phyloP scores from a whole-genome alignment of 164 flowering plant genomes.

The Annona cherimola region DNA sequence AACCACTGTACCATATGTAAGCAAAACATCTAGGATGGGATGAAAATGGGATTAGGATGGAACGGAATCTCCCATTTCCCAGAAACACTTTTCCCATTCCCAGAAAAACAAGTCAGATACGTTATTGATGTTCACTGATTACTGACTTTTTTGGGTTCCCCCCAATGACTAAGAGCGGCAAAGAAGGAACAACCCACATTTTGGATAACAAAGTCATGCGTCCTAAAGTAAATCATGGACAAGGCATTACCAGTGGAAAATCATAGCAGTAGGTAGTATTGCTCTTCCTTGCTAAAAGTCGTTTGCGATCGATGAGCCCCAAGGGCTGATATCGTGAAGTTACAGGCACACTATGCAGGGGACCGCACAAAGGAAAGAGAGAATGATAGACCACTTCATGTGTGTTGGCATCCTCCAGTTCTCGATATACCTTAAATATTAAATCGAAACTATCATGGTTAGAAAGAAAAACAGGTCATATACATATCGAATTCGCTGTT shows the following conservation, averaged over 20 bases:
- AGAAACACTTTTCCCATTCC: no score
- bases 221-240: neutral
- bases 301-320: conserved; percentile 73
- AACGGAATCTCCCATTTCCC: neutral
- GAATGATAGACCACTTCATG: conserved; percentile 68
- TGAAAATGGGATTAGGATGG: neutral
- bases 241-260: conserved; percentile 71
- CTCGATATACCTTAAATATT: conserved; percentile 69
- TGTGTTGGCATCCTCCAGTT: conserved; percentile 57
- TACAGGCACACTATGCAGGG: conserved; percentile 73
- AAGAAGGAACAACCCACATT: no score
- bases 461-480: no score
- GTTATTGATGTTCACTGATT: neutral
- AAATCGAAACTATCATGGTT: no score
- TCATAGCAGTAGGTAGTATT: conserved; percentile 98
- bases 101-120: neutral
- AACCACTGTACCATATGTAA: neutral
- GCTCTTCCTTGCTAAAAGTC: conserved; percentile 80
- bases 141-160: no score
- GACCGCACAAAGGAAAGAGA: conserved; percentile 35
- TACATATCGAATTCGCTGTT: no score
- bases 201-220: no score
- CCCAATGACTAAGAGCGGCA: no score
- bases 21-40: neutral
- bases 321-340: conserved; percentile 69